A percentile compares a stretch with the other conserved stretches of the same genome.
Conservation (phyloP, 2,329 filamentous ascomycete genomes). For the Alternaria triticina region DNA sequence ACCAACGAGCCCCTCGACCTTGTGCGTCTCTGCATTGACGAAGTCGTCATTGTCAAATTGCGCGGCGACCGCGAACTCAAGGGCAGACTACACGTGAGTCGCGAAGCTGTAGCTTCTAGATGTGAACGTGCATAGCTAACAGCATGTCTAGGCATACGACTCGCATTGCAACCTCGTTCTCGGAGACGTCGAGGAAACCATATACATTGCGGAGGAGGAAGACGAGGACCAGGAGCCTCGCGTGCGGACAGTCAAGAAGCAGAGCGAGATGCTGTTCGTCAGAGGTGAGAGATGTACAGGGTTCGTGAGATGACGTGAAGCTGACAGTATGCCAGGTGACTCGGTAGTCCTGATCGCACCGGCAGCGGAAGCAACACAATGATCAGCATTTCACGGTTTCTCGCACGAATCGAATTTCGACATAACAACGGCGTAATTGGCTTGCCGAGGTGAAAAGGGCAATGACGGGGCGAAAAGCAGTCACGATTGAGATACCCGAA, state of each 20-base stretch:
- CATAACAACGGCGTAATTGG: slow-evolving; percentile 2
- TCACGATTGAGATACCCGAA: slow-evolving; percentile 32
- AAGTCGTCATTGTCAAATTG: slow-evolving; percentile 96
- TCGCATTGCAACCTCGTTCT: slow-evolving; percentile 97
- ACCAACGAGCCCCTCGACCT: slow-evolving; percentile 91
- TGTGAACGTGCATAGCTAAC: slow-evolving; percentile 14
- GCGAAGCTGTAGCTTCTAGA: not conserved
- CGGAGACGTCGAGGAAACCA: slow-evolving; percentile 95
- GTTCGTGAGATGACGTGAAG: not conserved
- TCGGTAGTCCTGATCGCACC: slow-evolving; percentile 59
- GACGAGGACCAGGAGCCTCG: slow-evolving; percentile 72
- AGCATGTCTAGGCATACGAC: slow-evolving; percentile 79
- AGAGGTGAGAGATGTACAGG: slow-evolving; percentile 66
- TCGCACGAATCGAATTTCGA: slow-evolving; percentile 8
- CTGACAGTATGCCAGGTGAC: slow-evolving; percentile 47
- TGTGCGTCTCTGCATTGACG: slow-evolving; percentile 91
- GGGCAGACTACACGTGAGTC: slow-evolving; percentile 83
- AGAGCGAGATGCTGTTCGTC: slow-evolving; percentile 98
- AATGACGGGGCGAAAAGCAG: not conserved
- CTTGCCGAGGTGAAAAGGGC: not conserved
- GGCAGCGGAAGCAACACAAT: slow-evolving; percentile 37
- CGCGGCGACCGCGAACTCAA: slow-evolving; percentile 94
- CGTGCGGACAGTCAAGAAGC: slow-evolving; percentile 82
- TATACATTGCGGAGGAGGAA: slow-evolving; percentile 90
- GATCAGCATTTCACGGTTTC: slow-evolving; percentile 15